Evolutionary conservation across 768 basidiomycete species (phyloP).

Genomic region (Xanthoconium purpureum): DNA sequence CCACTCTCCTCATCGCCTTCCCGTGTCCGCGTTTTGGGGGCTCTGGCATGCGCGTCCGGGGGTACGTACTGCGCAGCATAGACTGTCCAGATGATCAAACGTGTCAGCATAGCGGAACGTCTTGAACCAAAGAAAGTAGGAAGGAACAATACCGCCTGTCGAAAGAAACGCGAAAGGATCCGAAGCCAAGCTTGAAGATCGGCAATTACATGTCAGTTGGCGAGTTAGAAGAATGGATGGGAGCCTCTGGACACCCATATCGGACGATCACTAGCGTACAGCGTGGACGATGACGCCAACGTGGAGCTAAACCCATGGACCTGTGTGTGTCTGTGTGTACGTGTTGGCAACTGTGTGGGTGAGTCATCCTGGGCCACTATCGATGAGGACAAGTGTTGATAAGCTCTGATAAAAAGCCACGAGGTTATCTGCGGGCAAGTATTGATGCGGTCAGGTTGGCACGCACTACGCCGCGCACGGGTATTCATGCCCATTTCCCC

Average conservation of each 20-base stretch:
- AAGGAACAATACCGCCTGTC: conserved; percentile 5
- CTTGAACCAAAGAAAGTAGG: neutral
- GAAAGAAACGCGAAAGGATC: neutral
- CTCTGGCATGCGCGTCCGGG: neutral
- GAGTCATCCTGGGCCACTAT: neutral
- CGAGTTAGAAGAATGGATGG: neutral
- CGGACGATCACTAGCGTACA: conserved; percentile 5
- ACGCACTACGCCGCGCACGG: neutral
- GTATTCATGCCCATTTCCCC: neutral
- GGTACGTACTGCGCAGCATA: neutral
- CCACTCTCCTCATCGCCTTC: neutral
- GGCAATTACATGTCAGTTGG: conserved; percentile 2
- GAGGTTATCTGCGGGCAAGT: conserved; percentile 4
- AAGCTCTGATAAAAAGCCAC: conserved; percentile 18
- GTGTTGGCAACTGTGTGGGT: neutral
- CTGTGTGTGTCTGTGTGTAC: conserved; percentile 1
- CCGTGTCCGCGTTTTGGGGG: neutral
- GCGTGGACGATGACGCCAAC: neutral
- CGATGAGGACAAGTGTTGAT: conserved; percentile 5
- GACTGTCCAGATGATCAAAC: conserved; percentile 5
- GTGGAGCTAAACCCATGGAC: neutral
- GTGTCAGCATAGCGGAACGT: neutral
- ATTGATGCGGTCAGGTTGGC: neutral
- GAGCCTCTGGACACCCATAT: conserved; percentile 4
- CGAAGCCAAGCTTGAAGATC: conserved; percentile 1